Conservation (phyloP, 2,329 filamentous ascomycete genomes). For the Pezicula radicicola region DNA sequence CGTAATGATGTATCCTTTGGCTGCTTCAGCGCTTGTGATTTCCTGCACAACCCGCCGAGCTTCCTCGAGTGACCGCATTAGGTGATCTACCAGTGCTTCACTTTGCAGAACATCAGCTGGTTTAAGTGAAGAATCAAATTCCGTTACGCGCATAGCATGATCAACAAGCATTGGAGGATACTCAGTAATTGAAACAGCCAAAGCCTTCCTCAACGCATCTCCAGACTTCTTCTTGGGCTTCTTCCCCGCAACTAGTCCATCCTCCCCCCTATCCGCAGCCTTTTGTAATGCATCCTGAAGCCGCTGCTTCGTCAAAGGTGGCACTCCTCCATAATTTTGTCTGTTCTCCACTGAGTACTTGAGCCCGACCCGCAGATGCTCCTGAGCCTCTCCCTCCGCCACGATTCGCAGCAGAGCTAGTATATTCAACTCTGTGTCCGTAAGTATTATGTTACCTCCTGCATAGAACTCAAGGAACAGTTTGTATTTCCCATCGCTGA, state of each 20-base stretch:
- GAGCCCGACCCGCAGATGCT: conserved; percentile 73
- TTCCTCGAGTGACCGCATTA: conserved; percentile 66
- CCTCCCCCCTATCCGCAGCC: conserved; percentile 56
- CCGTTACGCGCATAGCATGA: conserved; percentile 69
- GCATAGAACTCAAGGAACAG: conserved; percentile 96
- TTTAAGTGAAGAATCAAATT: conserved; percentile 66
- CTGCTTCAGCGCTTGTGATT: conserved; percentile 61
- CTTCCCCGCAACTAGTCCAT: conserved; percentile 50
- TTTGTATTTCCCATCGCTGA: conserved; percentile 86
- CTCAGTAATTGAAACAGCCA: conserved; percentile 84
- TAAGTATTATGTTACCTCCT: conserved; percentile 90
- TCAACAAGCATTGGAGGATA: conserved; percentile 85
- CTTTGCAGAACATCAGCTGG: conserved; percentile 69
- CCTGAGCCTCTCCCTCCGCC: conserved; percentile 76
- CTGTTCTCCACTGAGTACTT: conserved; percentile 78
- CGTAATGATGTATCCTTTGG: conserved; percentile 86
- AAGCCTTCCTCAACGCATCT: conserved; percentile 73
- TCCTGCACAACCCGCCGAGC: conserved; percentile 68
- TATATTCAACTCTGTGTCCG: conserved; percentile 80
- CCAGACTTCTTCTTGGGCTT: conserved; percentile 71
- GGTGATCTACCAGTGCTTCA: conserved; percentile 58
- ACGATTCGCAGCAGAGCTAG: conserved; percentile 79
- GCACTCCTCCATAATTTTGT: conserved; percentile 78
- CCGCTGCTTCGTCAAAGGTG: conserved; percentile 70
- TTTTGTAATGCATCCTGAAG: conserved; percentile 66